Evolutionary conservation across 148 eudicot genomes (phyloP), one percentile per base, ranked within the genome.

Genomic region (Agrostemma githago): DNA sequence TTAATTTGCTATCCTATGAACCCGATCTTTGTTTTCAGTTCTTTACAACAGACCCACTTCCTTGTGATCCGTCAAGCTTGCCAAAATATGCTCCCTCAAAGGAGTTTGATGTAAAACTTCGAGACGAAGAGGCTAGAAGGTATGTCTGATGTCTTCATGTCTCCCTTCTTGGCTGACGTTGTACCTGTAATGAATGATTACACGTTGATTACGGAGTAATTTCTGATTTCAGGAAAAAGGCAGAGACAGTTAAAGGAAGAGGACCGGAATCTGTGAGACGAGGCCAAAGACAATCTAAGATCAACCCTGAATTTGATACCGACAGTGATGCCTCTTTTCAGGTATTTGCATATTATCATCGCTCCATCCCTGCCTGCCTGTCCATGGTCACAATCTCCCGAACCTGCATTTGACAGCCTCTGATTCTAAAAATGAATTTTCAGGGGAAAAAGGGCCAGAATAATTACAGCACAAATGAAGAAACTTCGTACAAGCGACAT

Each of bases 71-170:
- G 58, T 88, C 92, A 34, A 82, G 84, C 67, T 84, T 93, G 78
- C 94, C 98, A 21, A 88, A 85, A 74, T 93, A 87, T 74, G 86
- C 89, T 68, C 94, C 98, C 2, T 85, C 94, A 54, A 93, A 93
- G 82, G 98, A 93, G 78, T 75, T 79, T 71, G 97, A 91, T 58
- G 82, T 80, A 58, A 93, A 86, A 85, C 70, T 88, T 74, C 86
- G 89, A 79, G 92, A 86, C 54, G 96, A 89, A 81, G 96, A 89
- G 72, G 86, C 85, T 58, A 88, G 78, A 87, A 89, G 97, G 98
- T 90, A 85, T 19, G 51, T 62, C 38, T 62, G 5, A 5, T 40
- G 51, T 37, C 34, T 69, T 40, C 26, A 63, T 34, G 60, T 70
- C 11, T 43, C 26, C 64, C 39, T 53, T 7, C 2, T 15, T 8